Conservation (phyloP, 805 yeast species). For the Lachancea quebecensis region DNA sequence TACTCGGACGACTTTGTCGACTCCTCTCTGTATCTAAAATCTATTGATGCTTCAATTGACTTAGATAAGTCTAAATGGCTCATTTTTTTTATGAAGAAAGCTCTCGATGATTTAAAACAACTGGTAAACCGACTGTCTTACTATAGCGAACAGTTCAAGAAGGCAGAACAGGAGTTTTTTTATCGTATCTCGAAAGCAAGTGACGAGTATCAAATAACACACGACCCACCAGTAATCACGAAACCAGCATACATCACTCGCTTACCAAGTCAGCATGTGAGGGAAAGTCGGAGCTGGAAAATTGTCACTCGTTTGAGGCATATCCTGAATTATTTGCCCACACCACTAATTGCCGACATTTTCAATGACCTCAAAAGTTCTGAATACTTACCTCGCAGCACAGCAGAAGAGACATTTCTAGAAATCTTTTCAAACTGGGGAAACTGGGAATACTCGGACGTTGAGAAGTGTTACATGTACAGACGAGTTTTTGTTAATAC, state of each 20-base stretch:
- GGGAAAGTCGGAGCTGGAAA: slow-evolving; percentile 85
- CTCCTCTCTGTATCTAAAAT: slow-evolving; percentile 25
- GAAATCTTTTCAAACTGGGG: slow-evolving; percentile 72
- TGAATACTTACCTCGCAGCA: slow-evolving; percentile 40
- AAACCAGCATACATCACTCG: slow-evolving; percentile 80
- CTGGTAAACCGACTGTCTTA: slow-evolving; percentile 8
- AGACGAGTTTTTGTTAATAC: slow-evolving; percentile 33
- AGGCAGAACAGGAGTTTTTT: slow-evolving; percentile 32
- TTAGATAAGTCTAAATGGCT: slow-evolving; percentile 35
- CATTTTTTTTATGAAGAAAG: slow-evolving; percentile 15
- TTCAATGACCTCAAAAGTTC: slow-evolving; percentile 28
- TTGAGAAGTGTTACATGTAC: slow-evolving; percentile 51
- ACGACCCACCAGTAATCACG: slow-evolving; percentile 86
- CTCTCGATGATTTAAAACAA: slow-evolving; percentile 6
- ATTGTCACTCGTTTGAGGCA: slow-evolving; percentile 74
- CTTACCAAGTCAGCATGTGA: slow-evolving; percentile 61
- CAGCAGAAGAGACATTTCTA: slow-evolving; percentile 50
- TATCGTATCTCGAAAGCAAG: slow-evolving; percentile 43
- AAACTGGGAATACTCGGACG: slow-evolving; percentile 78
- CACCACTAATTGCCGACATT: slow-evolving; percentile 38
- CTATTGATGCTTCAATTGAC: slow-evolving; percentile 29
- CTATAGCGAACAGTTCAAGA: slow-evolving; percentile 9
- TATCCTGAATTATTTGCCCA: slow-evolving; percentile 53
- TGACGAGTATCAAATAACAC: slow-evolving; percentile 47
- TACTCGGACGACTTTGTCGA: slow-evolving; percentile 14